Conservation (phyloP, 2,329 filamentous ascomycete species). For the Biscogniauxia sp. region DNA sequence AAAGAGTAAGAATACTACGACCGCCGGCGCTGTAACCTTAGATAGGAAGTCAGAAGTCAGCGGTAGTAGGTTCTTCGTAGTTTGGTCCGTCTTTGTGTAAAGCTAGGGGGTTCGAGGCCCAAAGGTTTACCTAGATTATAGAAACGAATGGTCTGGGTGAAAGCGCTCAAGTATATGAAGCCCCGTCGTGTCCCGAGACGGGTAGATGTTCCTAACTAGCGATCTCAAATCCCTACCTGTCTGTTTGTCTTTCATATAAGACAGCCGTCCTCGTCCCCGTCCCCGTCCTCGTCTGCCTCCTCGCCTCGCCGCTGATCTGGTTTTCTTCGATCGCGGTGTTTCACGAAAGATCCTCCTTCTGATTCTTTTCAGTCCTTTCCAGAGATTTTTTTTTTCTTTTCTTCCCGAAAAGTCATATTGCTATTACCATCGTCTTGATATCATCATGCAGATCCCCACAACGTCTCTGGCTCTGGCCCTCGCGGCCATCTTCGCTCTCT, state of each 20-base stretch:
- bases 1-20: not conserved
- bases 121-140: no score
- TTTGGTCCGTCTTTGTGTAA: no score
- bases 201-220: not conserved
- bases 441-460: conserved; percentile 20
- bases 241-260: not conserved
- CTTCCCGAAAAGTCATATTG: no score
- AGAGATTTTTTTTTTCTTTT: not conserved
- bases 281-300: no score
- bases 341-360: not conserved
- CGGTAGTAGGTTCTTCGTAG: not conserved
- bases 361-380: not conserved
- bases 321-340: not conserved
- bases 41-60: not conserved
- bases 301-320: not conserved
- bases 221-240: not conserved
- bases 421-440: no score
- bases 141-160: no score
- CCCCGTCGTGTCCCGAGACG: not conserved
- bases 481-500: conserved; percentile 19
- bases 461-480: conserved; percentile 21
- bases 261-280: not conserved
- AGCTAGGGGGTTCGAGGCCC: no score
- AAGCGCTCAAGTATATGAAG: not conserved
- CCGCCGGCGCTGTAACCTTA: not conserved